A percentile compares a stretch with the other conserved stretches of the same genome.
Conservation (phyloP, 176 grass and related monocot genomes). For the Saccharum officinarum region DNA sequence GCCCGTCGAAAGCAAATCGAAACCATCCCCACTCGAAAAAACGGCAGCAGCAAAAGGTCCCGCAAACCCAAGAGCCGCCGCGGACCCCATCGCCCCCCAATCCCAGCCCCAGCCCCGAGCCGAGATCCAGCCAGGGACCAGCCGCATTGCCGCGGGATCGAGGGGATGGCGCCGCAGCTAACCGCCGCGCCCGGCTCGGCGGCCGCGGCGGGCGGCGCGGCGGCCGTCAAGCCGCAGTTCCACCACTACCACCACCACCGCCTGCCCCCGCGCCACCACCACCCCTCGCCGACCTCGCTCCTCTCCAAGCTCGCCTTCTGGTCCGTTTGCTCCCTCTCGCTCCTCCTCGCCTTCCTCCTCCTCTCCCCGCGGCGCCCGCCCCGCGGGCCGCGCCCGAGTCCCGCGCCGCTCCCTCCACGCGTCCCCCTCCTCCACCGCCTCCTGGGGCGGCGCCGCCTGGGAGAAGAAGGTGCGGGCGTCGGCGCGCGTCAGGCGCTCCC, state of each 20-base stretch:
- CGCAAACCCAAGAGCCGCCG: conserved; percentile 29
- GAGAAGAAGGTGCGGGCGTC: conserved; percentile 85
- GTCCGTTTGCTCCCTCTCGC: conserved; percentile 74
- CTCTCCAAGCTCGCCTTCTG: conserved; percentile 80
- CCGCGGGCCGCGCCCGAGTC: conserved; percentile 32
- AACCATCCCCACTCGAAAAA: no score
- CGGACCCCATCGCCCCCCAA: conserved; percentile 11
- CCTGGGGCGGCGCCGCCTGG: conserved; percentile 76
- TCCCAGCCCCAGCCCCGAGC: neutral
- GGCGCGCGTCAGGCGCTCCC: conserved; percentile 47
- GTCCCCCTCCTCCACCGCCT: conserved; percentile 17
- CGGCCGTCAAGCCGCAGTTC: conserved; percentile 62
- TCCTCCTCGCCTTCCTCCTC: conserved; percentile 77
- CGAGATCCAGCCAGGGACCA: conserved; percentile 22
- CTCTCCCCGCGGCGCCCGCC: conserved; percentile 47
- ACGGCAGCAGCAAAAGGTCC: conserved; percentile 10
- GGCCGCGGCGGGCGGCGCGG: conserved; percentile 39
- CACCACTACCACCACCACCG: conserved; percentile 83
- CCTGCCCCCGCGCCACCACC: conserved; percentile 65
- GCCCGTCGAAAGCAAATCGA: conserved; percentile 26
- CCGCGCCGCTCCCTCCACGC: conserved; percentile 68
- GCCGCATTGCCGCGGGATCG: conserved; percentile 54
- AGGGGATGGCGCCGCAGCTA: conserved; percentile 60
- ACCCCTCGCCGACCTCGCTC: conserved; percentile 34
- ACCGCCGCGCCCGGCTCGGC: conserved; percentile 42